phyloP scores from a whole-genome alignment of 169 alveolate species.

The Plasmodium vivax region DNA sequence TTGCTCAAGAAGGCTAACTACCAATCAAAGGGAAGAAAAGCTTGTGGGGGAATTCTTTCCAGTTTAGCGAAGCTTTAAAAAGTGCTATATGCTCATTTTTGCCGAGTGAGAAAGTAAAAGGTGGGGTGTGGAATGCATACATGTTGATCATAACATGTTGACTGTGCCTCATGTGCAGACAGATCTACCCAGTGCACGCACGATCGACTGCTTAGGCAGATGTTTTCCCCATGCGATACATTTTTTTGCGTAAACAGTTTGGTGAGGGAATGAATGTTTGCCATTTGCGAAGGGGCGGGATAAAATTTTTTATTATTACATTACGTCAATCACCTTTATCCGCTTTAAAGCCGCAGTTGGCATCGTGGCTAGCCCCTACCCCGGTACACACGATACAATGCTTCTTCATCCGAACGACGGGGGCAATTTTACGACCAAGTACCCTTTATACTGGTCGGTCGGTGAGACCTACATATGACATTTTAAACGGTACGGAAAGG shows the following conservation, averaged over 20 bases:
- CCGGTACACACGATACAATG: background rate
- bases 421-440: background rate
- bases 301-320: background rate
- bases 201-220: background rate
- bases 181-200: background rate
- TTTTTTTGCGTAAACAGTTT: background rate
- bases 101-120: background rate
- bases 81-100: background rate
- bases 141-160: background rate
- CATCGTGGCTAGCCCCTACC: background rate
- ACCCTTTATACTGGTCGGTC: background rate
- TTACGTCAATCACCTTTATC: background rate
- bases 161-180: background rate
- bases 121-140: background rate
- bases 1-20: background rate
- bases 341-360: background rate
- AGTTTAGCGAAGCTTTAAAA: background rate
- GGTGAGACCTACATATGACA: background rate
- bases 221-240: background rate
- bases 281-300: background rate
- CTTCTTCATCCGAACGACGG: background rate
- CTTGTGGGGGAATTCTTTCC: background rate
- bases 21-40: background rate
- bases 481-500: background rate
- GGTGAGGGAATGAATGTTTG: background rate